Percentiles rank a stretch among this genome's conserved stretches.
phyloP scores from a whole-genome alignment of 345 rosid genomes.

The Eucalyptus cladocalyx region DNA sequence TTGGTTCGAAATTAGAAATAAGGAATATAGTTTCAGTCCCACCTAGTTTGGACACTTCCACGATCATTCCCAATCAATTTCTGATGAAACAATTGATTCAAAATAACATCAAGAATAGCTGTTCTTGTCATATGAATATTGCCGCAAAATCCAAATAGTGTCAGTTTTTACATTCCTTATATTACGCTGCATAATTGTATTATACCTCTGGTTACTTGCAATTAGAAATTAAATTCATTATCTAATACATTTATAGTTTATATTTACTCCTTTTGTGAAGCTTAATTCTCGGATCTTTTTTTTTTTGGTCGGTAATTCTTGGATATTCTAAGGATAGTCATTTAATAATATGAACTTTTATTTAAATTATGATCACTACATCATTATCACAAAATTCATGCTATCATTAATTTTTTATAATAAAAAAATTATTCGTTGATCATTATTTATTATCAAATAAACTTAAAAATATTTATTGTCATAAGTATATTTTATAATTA shows the following conservation, averaged over 20 bases:
- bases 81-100: neutral
- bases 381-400: neutral
- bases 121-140: neutral
- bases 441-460: neutral
- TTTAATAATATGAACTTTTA: neutral
- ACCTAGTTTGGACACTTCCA: neutral
- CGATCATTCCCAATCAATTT: neutral
- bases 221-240: neutral
- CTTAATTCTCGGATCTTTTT: neutral
- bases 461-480: neutral
- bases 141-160: neutral
- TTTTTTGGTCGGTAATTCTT: neutral
- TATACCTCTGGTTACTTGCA: neutral
- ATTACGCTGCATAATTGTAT: neutral
- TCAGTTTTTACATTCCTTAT: neutral
- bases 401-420: neutral
- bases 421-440: neutral
- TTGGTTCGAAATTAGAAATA: neutral
- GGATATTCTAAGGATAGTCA: neutral
- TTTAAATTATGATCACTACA: neutral
- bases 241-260: neutral
- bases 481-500: neutral
- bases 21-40: neutral
- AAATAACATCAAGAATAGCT: neutral
- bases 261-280: neutral